Evolutionary conservation across 1,284 basidiomycete species (phyloP), one percentile per base, ranked within the genome.

Genomic region (Tilletiopsis washingtonensis): DNA sequence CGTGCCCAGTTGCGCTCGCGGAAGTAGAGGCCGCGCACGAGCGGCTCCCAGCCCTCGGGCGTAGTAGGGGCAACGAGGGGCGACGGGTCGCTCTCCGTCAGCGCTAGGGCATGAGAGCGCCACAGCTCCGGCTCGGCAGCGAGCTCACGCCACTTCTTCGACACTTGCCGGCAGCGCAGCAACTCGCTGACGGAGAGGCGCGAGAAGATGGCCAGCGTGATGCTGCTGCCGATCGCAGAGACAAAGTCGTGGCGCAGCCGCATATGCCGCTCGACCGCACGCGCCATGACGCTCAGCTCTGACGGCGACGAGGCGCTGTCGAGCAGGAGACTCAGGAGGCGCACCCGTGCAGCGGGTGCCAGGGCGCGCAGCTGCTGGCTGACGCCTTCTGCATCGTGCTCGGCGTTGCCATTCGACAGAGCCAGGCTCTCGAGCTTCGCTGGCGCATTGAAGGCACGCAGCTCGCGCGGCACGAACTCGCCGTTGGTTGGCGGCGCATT

Each of bases 1-100:
- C 51, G 47, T 26, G 64, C 76, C 80, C 91, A 89, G 75, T 93
- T 91, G 40, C 82, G 81, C 74, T 93, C 89, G 32, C 89, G 82
- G 70, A 86, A 83, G 67, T 88, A 86, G 5, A 93, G 78, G 3
- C 83, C 83, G 39, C 83, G 82, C 69, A 89, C 91, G 12, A 91
- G 75, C 0, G 81, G 80, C 61, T 86, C 84, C 56, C 69, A 67
- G 4, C 53, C 58, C 19, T 49, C 45, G 9, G 62, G 56, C 39
- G 53, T 45, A 4, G 46, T 21, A 6, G 62, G 62, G 6, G 62
- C 47, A 2, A 43, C 36, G 15, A 65, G 24, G 34, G 56, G 51
- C 15, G 80, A 76, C 0, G 88, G 85, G 63, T 90, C 88, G 17
- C 80, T 81, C 5, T 80, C 78, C 0, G 87, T 88, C 48, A 90